Evolutionary conservation across 768 basidiomycete species (phyloP).

Genomic region (Lactarius indigo): DNA sequence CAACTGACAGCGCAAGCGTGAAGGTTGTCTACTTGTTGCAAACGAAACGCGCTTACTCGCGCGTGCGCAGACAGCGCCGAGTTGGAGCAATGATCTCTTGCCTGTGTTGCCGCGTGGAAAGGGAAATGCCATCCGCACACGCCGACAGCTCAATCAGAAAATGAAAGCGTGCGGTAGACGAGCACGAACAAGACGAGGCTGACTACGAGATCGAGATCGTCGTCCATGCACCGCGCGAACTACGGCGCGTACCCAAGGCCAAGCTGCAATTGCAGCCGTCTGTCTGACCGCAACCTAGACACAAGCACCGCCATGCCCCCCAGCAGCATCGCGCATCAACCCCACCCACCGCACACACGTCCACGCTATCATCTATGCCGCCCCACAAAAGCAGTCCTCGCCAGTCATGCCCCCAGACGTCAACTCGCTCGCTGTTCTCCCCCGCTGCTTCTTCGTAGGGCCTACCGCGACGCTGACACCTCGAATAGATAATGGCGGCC

Average conservation of each 20-base stretch:
- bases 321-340: neutral
- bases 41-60: too few species aligned
- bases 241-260: neutral
- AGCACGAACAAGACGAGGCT: neutral
- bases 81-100: too few species aligned
- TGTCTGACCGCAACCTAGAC: too few species aligned
- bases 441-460: too few species aligned
- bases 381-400: neutral
- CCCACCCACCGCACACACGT: neutral
- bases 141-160: neutral
- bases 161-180: conserved; percentile 3
- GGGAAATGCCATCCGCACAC: neutral
- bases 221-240: neutral
- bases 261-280: neutral
- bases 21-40: neutral
- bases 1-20: neutral
- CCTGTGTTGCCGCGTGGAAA: neutral
- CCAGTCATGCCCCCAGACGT: neutral
- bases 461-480: too few species aligned
- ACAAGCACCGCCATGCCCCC: neutral
- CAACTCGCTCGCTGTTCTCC: conserved; percentile 6
- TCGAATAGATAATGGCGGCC: too few species aligned
- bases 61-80: too few species aligned
- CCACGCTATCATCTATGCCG: too few species aligned
- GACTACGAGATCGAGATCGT: conserved; percentile 13